Evolutionary conservation across 2,329 filamentous ascomycete genomes (phyloP).

Genomic region (Grosmannia clavigera): DNA sequence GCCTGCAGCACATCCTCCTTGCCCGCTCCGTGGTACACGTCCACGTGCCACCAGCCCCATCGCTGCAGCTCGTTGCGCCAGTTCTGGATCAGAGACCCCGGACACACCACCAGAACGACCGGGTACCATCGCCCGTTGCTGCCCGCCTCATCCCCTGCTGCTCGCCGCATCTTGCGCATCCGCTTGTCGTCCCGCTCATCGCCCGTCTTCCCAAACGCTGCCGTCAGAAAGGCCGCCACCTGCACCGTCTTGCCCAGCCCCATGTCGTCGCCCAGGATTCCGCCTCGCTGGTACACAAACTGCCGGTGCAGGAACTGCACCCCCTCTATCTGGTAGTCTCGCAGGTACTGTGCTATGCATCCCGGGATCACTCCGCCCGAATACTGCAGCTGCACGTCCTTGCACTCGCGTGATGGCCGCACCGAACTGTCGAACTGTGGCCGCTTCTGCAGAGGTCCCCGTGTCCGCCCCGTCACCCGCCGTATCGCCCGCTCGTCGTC

Average conservation of each 20-base stretch:
- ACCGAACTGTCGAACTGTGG: slow-evolving; percentile 52
- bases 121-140: slow-evolving; percentile 59
- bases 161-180: slow-evolving; percentile 72
- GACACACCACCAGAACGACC: slow-evolving; percentile 73
- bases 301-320: slow-evolving; percentile 74
- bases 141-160: slow-evolving; percentile 8
- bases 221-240: slow-evolving; percentile 82
- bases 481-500: slow-evolving; percentile 36
- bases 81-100: slow-evolving; percentile 77
- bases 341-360: slow-evolving; percentile 78
- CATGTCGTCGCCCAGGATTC: slow-evolving; percentile 94
- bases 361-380: slow-evolving; percentile 77
- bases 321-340: slow-evolving; percentile 83
- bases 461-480: not conserved
- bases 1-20: slow-evolving; percentile 61
- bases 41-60: slow-evolving; percentile 94
- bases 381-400: slow-evolving; percentile 61
- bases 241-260: slow-evolving; percentile 94
- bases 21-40: slow-evolving; percentile 60
- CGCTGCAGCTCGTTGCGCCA: slow-evolving; percentile 77
- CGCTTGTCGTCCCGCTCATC: slow-evolving; percentile 76
- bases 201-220: slow-evolving; percentile 86
- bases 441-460: slow-evolving; percentile 42
- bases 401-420: slow-evolving; percentile 56
- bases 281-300: slow-evolving; percentile 85